Evolutionary conservation across 345 rosid genomes (phyloP), one percentile per base, ranked within the genome.

Genomic region (Streptanthus diversifolius): DNA sequence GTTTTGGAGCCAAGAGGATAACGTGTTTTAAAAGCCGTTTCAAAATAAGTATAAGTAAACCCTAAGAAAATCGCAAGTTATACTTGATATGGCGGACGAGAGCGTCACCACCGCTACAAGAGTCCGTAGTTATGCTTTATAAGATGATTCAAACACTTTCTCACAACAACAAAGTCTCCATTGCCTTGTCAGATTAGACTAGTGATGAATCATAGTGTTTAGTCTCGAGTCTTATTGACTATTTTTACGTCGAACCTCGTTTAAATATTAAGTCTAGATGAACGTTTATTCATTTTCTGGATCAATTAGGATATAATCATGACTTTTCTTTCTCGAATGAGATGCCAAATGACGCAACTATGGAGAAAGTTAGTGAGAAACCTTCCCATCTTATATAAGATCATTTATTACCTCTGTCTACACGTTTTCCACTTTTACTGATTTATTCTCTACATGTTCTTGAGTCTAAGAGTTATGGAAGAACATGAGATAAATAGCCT

Each of bases 401-500:
- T 36, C 8, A 35, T 30, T 53, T 35, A 3, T 54, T 6, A 55
- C 3, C 39, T 55, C 8, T 29, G 60, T 44, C 49, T 24, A 25
- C 33, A 27, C 10, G 10, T 29, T 59, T 18, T 39, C 30, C 49
- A 37, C 7, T 57, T 44, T 1, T 44, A 44, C 25, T 48, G 47
- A 8, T 30, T 68, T 59, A 67, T 60, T 60, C 63, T 67, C 13
- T 5, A 30, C 8, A 32, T 27, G 37, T 53, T 43, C 8, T 58
- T 4, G 36, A 12, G 43, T 62, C 49, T 47, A 54, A 63, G 40
- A 62, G 52, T 36, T 36, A 63, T 19, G 45, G 57, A 52, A 13
- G 12, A 36, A 10, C 32, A 60, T 36, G 27, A 22, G 82, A 51
- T 69, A 86, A 82, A 74, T 84, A 74, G 71, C 87, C 87, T 63